phyloP scores from a whole-genome alignment of 2,329 filamentous ascomycete genomes.

The Colletotrichum sp. region DNA sequence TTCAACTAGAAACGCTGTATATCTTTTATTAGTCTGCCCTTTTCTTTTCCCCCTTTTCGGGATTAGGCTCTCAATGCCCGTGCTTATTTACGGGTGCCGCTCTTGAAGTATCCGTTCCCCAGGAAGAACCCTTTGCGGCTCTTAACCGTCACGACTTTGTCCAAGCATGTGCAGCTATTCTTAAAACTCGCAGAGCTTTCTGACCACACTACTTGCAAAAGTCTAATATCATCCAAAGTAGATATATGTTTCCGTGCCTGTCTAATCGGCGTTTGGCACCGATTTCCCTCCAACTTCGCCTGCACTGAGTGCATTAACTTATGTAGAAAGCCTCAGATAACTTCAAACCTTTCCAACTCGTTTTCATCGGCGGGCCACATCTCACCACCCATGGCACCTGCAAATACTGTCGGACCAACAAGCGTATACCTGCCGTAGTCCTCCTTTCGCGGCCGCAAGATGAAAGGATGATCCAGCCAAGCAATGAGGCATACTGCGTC shows the following conservation, averaged over 20 bases:
- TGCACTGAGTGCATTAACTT: not conserved
- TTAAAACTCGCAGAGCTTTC: not conserved
- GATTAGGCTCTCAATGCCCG: not conserved
- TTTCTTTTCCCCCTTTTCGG: not conserved
- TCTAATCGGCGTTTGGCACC: not conserved
- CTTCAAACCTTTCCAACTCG: not conserved
- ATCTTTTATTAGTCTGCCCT: not conserved
- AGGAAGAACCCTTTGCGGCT: not conserved
- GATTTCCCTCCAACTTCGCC: not conserved
- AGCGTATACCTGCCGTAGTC: not conserved
- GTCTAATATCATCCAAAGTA: not conserved
- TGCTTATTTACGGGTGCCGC: not conserved
- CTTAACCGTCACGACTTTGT: not conserved
- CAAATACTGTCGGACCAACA: not conserved
- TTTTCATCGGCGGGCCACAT: not conserved
- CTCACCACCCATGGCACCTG: not conserved
- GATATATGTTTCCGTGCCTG: not conserved
- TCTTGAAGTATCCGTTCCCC: not conserved
- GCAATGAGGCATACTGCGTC: not conserved
- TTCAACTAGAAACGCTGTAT: not conserved
- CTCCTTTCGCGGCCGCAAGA: not conserved
- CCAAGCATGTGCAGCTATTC: not conserved
- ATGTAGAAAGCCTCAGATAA: not conserved
- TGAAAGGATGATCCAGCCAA: not conserved
- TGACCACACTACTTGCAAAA: not conserved